phyloP scores from a whole-genome alignment of 495 filamentous ascomycete species.

The Tuber borchii region DNA sequence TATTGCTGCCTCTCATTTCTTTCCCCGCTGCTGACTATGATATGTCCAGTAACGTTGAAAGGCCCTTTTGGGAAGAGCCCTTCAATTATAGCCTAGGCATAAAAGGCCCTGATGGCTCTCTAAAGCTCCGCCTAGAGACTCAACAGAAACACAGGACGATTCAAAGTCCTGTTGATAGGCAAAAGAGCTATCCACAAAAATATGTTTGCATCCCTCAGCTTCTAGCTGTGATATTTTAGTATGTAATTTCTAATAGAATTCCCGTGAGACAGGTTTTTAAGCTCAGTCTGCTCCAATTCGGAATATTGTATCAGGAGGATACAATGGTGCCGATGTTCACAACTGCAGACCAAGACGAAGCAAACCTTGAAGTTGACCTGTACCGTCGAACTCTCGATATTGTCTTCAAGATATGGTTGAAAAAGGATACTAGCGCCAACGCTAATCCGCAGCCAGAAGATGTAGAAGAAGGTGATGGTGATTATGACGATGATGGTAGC shows the following conservation, averaged over 20 bases:
- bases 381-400: constrained; percentile 41
- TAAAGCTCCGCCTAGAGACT: not conserved
- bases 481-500: not conserved
- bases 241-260: constrained; percentile 6
- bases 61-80: constrained; percentile 34
- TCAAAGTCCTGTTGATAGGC: constrained; percentile 15
- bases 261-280: constrained; percentile 37
- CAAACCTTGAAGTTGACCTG: constrained; percentile 42
- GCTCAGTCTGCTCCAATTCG: constrained; percentile 48
- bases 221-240: constrained; percentile 3
- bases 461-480: not conserved
- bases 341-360: constrained; percentile 17
- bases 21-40: not conserved
- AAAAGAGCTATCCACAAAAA: constrained; percentile 32
- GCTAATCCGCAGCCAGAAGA: not conserved
- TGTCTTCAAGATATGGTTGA: constrained; percentile 34
- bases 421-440: not conserved
- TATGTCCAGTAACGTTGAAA: not conserved
- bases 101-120: not conserved
- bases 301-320: constrained; percentile 47
- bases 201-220: constrained; percentile 13
- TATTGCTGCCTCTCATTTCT: constrained; percentile 5
- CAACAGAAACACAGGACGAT: constrained; percentile 10
- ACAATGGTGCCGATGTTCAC: constrained; percentile 51
- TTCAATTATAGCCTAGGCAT: constrained; percentile 17